Evolutionary conservation across 495 filamentous ascomycete genomes (phyloP).

Genomic region (Hypoxylon trugodes): DNA sequence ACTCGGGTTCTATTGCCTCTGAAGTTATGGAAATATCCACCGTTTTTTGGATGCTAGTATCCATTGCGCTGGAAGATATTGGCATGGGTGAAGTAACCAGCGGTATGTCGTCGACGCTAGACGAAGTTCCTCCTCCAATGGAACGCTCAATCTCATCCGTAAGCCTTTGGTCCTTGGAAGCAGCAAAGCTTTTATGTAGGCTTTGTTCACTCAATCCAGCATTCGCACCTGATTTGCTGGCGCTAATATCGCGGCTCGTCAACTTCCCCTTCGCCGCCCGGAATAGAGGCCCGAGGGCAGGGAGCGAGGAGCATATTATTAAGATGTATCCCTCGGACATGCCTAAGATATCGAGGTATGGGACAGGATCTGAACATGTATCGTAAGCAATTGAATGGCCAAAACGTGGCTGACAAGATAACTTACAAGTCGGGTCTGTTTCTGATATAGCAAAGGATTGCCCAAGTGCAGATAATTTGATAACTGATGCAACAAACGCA

Average conservation of each 20-base stretch:
- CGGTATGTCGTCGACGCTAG: constrained; percentile 37
- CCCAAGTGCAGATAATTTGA: constrained; percentile 35
- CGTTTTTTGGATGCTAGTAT: constrained; percentile 23
- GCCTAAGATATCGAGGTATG: constrained; percentile 42
- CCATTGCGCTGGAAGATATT: not conserved
- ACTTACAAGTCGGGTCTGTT: constrained; percentile 42
- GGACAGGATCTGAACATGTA: constrained; percentile 27
- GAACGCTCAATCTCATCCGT: constrained; percentile 22
- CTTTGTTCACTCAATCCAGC: constrained; percentile 19
- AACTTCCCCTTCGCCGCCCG: constrained; percentile 32
- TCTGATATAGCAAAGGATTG: constrained; percentile 23
- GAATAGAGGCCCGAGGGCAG: constrained; percentile 39
- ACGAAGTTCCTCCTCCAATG: constrained; percentile 23
- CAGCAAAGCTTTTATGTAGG: constrained; percentile 17
- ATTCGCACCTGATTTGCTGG: constrained; percentile 18
- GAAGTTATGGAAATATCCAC: constrained; percentile 27
- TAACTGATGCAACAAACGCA: constrained; percentile 33
- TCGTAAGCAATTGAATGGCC: not conserved
- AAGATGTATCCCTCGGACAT: constrained; percentile 42
- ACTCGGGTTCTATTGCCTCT: constrained; percentile 8
- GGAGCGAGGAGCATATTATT: constrained; percentile 43
- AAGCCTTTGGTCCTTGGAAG: constrained; percentile 18
- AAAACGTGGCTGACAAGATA: not conserved
- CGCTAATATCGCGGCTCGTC: constrained; percentile 19
- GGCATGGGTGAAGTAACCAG: constrained; percentile 22